A percentile compares a stretch with the other conserved stretches of the same genome.
These are phyloP conservation scores for Iris pallida DNA, from an alignment of 116 monocot species.

Conservation along the genomic window DNA sequence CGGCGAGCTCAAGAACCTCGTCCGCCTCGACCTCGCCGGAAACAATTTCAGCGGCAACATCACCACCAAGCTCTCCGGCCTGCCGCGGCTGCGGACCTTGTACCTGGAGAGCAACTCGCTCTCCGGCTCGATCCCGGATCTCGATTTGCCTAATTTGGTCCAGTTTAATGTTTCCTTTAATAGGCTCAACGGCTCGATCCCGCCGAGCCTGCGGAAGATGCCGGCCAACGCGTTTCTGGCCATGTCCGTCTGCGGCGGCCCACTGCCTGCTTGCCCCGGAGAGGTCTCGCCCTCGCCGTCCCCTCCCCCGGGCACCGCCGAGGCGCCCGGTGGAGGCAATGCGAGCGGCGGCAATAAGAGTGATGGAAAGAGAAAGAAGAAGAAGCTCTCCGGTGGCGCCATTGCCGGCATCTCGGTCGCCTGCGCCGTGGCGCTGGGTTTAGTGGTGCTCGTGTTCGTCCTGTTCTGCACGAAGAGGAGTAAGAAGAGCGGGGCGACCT, in stretches of 20 bases:
- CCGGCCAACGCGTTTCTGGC: conserved; percentile 26
- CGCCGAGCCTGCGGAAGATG: conserved; percentile 27
- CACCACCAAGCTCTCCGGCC: conserved; percentile 38
- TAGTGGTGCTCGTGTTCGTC: conserved; percentile 31
- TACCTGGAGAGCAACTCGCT: conserved; percentile 53
- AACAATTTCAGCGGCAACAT: conserved; percentile 63
- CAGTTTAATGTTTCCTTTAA: conserved; percentile 48
- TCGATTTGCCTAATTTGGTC: conserved; percentile 30
- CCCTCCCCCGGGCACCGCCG: conserved; percentile 4
- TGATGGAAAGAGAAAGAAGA: not conserved
- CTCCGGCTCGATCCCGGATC: conserved; percentile 60
- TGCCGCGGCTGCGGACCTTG: conserved; percentile 46
- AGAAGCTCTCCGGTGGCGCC: conserved; percentile 61
- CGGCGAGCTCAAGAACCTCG: conserved; percentile 30
- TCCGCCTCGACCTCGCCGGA: conserved; percentile 51
- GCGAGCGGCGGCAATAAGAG: not conserved
- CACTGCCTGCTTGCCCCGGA: conserved; percentile 30
- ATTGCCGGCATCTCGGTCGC: conserved; percentile 72
- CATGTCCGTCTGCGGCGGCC: conserved; percentile 34
- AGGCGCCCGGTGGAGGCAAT: not conserved
- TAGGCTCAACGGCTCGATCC: conserved; percentile 43
- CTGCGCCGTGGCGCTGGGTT: conserved; percentile 18
- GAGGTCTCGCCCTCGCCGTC: conserved; percentile 21
- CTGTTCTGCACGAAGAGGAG: conserved; percentile 27
- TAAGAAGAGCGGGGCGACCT: not conserved